These are phyloP conservation scores for Stephanodiscus minutulus DNA, from an alignment of 108 stramenopile species.

Conservation along the genomic window DNA sequence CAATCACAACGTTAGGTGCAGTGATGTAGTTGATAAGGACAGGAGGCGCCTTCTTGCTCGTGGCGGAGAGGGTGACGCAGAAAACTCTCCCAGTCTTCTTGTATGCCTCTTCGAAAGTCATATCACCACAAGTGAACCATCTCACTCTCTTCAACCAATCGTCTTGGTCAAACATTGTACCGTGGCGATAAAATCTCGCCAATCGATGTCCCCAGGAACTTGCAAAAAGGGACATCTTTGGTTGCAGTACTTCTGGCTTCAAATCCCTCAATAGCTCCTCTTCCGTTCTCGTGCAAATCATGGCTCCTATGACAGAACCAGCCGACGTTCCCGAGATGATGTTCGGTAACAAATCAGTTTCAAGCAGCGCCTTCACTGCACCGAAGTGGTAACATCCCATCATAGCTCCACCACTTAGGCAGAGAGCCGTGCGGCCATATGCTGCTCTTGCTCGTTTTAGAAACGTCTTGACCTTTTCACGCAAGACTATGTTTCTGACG, in stretches of 20 bases:
- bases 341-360: constrained; percentile 84
- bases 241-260: constrained; percentile 57
- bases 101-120: constrained; percentile 97
- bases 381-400: constrained; percentile 97
- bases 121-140: constrained; percentile 82
- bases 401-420: constrained; percentile 92
- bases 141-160: constrained; percentile 73
- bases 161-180: constrained; percentile 71
- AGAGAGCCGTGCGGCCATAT: constrained; percentile 95
- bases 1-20: constrained; percentile 94
- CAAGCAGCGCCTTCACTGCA: constrained; percentile 81
- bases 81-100: constrained; percentile 94
- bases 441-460: constrained; percentile 91
- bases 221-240: constrained; percentile 67
- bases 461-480: constrained; percentile 67
- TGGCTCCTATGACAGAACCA: constrained; percentile 91
- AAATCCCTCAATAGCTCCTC: constrained; percentile 83
- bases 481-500: constrained; percentile 36
- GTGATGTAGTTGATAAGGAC: constrained; percentile 94
- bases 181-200: constrained; percentile 52
- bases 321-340: constrained; percentile 96
- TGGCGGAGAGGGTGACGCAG: constrained; percentile 95
- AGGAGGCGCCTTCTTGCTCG: constrained; percentile 89
- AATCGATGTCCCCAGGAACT: constrained; percentile 70
- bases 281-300: constrained; percentile 91